Conservation (phyloP, 768 basidiomycete genomes). For the Dioszegia hungarica region DNA sequence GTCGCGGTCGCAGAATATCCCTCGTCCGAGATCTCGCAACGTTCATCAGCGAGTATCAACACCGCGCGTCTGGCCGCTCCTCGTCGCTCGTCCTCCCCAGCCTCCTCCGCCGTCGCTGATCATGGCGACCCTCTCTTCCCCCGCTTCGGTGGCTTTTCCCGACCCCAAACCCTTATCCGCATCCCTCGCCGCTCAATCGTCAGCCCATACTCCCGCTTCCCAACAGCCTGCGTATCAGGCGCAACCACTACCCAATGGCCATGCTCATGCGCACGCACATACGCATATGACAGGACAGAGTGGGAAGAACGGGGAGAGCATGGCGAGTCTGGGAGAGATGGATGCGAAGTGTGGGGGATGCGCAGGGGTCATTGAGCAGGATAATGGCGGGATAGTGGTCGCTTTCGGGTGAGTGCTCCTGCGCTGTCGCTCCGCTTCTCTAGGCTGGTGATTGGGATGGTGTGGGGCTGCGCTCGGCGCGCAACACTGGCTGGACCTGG, state of each 20-base stretch:
- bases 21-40: no score
- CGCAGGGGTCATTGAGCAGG: constrained; percentile 45
- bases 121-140: background rate
- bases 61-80: background rate
- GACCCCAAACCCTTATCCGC: constrained; percentile 1
- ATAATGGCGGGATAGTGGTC: constrained; percentile 63
- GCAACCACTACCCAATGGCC: background rate
- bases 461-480: no score
- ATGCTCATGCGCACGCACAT: constrained; percentile 5
- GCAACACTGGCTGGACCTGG: no score
- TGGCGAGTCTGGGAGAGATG: constrained; percentile 28
- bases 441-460: no score
- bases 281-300: background rate
- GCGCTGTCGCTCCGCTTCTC: no score
- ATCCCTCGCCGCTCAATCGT: no score
- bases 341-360: constrained; percentile 47
- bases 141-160: background rate
- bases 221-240: background rate
- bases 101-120: no score
- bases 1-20: no score
- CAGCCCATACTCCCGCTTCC: background rate
- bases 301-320: constrained; percentile 3
- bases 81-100: background rate
- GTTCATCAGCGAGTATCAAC: no score
- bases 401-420: constrained; percentile 94